Conservation (phyloP, 192 early-diverging fungal genomes). For the Entrophospora sp. region DNA sequence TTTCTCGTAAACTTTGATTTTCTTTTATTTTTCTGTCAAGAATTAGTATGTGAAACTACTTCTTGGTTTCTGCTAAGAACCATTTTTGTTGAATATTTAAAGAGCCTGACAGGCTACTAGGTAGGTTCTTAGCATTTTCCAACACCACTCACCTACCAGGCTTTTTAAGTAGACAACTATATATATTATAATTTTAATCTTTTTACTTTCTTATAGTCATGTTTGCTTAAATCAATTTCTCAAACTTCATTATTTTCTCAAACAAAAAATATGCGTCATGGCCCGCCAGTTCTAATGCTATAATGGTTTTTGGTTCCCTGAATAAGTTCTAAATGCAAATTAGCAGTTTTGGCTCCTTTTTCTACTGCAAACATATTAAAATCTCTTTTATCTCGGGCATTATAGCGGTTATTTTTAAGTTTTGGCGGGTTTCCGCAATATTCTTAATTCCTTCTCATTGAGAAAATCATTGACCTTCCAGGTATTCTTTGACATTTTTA, state of each 20-base stretch:
- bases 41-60: background rate
- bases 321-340: background rate
- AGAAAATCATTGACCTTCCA: background rate
- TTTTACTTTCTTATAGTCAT: background rate
- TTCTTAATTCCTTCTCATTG: background rate
- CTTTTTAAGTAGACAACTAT: constrained; percentile 10
- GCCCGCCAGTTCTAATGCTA: background rate
- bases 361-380: background rate
- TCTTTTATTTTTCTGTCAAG: no score
- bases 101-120: constrained; percentile 15
- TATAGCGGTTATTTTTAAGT: background rate
- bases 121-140: constrained; percentile 9
- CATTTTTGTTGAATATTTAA: constrained; percentile 15
- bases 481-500: background rate
- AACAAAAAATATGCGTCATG: background rate
- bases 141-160: constrained; percentile 15
- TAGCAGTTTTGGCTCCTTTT: background rate
- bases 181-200: no score
- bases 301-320: constrained; percentile 3
- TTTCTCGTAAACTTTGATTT: no score
- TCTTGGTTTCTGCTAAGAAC: background rate
- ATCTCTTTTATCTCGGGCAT: background rate
- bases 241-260: background rate
- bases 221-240: constrained; percentile 1
- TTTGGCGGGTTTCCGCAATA: background rate